These are phyloP conservation scores for Acanthamoeba lenticulata DNA, from an alignment of 208 protist genomes.

Conservation along the genomic window DNA sequence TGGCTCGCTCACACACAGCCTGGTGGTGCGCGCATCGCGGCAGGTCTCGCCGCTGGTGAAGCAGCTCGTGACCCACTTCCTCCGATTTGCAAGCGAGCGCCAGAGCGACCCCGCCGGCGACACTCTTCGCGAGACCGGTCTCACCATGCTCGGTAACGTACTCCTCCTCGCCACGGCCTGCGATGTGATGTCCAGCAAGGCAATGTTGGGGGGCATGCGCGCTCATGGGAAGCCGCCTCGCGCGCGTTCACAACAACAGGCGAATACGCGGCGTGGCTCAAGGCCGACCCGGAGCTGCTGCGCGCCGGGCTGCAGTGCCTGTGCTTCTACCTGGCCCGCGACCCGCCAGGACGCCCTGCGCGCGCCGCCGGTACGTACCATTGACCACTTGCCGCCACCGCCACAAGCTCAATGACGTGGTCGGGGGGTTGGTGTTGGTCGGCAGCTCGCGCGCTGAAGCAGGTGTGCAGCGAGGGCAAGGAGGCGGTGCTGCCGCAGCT, in stretches of 20 bases:
- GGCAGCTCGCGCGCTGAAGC: background rate
- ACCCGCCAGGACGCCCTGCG: background rate
- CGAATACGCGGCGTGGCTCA: background rate
- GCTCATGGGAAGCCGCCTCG: background rate
- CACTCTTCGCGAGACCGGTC: background rate
- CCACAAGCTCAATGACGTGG: too few species aligned
- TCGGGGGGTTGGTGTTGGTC: too few species aligned
- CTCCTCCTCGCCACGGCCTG: background rate
- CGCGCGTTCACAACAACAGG: background rate
- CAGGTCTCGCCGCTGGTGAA: background rate
- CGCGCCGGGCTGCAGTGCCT: background rate
- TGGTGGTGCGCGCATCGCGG: background rate
- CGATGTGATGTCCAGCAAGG: background rate
- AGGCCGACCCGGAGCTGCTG: slow-evolving; percentile 6
- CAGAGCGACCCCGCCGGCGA: background rate
- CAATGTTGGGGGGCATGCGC: too few species aligned
- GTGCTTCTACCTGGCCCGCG: background rate
- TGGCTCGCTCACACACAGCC: background rate
- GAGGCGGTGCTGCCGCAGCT: background rate
- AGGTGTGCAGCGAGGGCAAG: background rate
- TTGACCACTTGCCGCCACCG: too few species aligned
- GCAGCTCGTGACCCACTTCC: background rate
- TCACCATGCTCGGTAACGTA: background rate
- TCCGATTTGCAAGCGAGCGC: background rate
- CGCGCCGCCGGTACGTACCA: background rate